Evolutionary conservation across 1,139 yeast genomes (phyloP).

Genomic region (Suhomyces yuchorum): DNA sequence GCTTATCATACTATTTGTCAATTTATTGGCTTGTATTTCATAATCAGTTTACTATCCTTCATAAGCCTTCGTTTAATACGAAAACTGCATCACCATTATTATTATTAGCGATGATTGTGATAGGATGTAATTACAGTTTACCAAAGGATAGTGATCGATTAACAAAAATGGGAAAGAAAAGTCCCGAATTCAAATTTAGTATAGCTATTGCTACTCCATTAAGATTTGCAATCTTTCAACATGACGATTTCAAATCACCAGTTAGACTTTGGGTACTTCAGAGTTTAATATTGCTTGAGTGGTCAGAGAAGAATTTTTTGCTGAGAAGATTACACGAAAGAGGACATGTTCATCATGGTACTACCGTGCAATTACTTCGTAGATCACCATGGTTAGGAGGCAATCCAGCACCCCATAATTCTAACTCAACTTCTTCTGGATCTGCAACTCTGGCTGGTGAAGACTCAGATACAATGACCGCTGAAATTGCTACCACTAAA

Average conservation of each 20-base stretch:
- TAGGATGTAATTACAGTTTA: conserved; percentile 48
- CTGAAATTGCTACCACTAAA: conserved; percentile 19
- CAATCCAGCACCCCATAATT: conserved; percentile 46
- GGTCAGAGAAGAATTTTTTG: conserved; percentile 66
- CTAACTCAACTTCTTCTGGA: conserved; percentile 24
- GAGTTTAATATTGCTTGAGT: conserved; percentile 61
- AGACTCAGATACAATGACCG: conserved; percentile 31
- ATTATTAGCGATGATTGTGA: conserved; percentile 55
- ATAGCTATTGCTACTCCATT: conserved; percentile 56
- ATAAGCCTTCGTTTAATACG: conserved; percentile 64
- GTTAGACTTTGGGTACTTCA: conserved; percentile 70
- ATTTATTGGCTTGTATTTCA: conserved; percentile 62
- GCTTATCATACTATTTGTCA: conserved; percentile 31
- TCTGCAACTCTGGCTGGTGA: conserved; percentile 33
- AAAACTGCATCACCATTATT: conserved; percentile 54
- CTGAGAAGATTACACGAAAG: conserved; percentile 66
- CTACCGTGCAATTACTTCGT: conserved; percentile 69
- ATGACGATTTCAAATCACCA: conserved; percentile 59
- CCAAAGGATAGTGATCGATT: conserved; percentile 17
- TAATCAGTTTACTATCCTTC: conserved; percentile 62
- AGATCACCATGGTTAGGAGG: conserved; percentile 77
- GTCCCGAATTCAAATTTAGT: conserved; percentile 29
- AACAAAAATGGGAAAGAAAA: conserved; percentile 19
- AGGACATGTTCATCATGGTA: conserved; percentile 76
- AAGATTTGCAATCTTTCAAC: conserved; percentile 61